Conservation (phyloP, 192 early-diverging fungal species). For the Neocallimastix lanati region DNA sequence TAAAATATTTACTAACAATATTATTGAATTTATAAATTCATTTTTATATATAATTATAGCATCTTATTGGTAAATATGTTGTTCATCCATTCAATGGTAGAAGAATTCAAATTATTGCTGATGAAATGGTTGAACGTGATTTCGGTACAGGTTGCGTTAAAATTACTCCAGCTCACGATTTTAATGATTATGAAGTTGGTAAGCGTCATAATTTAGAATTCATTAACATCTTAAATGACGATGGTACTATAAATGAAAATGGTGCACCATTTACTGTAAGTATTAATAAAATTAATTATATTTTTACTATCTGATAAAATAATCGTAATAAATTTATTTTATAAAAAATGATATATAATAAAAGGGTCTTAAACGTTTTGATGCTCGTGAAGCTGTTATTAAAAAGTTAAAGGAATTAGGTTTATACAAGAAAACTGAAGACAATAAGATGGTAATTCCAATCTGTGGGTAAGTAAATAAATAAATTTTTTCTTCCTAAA, state of each 20-base stretch:
- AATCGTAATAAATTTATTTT: too few species aligned
- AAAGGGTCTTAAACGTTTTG: slow-evolving; percentile 76
- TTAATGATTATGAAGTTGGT: slow-evolving; percentile 89
- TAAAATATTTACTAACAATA: too few species aligned
- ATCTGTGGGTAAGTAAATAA: slow-evolving; percentile 52
- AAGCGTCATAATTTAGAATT: slow-evolving; percentile 86
- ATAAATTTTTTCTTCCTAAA: too few species aligned
- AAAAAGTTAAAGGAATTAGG: slow-evolving; percentile 76
- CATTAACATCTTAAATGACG: slow-evolving; percentile 94
- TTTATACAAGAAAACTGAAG: slow-evolving; percentile 62
- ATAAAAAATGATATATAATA: too few species aligned
- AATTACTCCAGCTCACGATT: slow-evolving; percentile 96
- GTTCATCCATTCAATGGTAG: slow-evolving; percentile 85
- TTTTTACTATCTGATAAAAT: too few species aligned
- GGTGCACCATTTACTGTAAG: slow-evolving; percentile 56
- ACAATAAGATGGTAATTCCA: slow-evolving; percentile 89
- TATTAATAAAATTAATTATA: too few species aligned
- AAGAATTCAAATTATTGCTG: slow-evolving; percentile 78
- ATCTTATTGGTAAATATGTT: slow-evolving; percentile 83
- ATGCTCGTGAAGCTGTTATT: slow-evolving; percentile 71
- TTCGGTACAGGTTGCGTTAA: slow-evolving; percentile 99
- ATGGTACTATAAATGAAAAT: slow-evolving; percentile 83
- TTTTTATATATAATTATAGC: too few species aligned
- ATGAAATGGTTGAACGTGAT: slow-evolving; percentile 67
- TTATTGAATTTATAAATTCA: too few species aligned